phyloP scores from a whole-genome alignment of 1,139 yeast species.

The Yamadazyma atlantica region DNA sequence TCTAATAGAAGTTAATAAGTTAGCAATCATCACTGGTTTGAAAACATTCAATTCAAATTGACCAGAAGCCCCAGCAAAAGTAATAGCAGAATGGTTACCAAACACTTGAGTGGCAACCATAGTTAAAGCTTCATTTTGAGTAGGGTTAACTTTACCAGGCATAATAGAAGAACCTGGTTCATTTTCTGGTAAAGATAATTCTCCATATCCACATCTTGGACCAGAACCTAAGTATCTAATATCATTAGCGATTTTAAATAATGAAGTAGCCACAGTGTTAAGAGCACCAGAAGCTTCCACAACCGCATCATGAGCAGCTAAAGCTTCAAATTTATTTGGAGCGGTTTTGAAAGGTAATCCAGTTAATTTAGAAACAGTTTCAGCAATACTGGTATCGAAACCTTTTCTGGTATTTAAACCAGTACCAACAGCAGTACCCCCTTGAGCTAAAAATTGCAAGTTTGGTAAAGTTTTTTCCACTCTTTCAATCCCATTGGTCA shows the following conservation, averaged over 20 bases:
- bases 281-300: conserved; percentile 97
- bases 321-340: conserved; percentile 97
- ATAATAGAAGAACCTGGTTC: conserved; percentile 99
- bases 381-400: conserved; percentile 81
- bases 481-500: conserved; percentile 86
- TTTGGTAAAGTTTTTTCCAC: conserved; percentile 75
- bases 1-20: conserved; percentile 84
- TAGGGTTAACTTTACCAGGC: conserved; percentile 99
- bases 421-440: conserved; percentile 99
- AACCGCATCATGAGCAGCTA: conserved; percentile 97
- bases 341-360: conserved; percentile 91
- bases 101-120: conserved; percentile 98
- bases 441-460: conserved; percentile 87
- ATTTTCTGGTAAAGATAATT: conserved; percentile 90
- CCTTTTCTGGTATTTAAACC: conserved; percentile 94
- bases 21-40: conserved; percentile 93
- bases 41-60: conserved; percentile 97
- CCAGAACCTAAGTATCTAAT: conserved; percentile 98
- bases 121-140: conserved; percentile 97
- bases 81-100: conserved; percentile 93
- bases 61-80: conserved; percentile 97
- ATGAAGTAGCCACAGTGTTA: conserved; percentile 89
- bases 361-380: conserved; percentile 74
- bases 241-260: conserved; percentile 96
- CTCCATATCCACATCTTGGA: conserved; percentile 99